These are phyloP conservation scores for Asterophora lycoperdoides DNA, from an alignment of 768 basidiomycete genomes.

Conservation along the genomic window DNA sequence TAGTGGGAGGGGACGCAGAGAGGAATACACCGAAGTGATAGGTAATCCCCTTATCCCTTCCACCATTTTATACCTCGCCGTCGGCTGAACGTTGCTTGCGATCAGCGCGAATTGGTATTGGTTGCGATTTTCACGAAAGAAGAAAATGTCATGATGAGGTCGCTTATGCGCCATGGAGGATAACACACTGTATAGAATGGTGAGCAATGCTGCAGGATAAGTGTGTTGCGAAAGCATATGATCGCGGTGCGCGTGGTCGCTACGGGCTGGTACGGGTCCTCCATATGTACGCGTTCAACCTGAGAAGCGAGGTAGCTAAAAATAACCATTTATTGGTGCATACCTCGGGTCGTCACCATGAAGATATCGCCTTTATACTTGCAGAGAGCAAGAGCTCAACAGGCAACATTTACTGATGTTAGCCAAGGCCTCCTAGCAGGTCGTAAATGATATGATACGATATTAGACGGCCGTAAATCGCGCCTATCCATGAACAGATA, in stretches of 20 bases:
- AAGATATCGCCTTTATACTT: background rate
- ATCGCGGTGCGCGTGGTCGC: slow-evolving; percentile 3
- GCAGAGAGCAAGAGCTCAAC: too few species aligned
- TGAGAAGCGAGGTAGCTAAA: too few species aligned
- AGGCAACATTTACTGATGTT: too few species aligned
- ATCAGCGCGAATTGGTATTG: background rate
- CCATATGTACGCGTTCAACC: too few species aligned
- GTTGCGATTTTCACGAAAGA: background rate
- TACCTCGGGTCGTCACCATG: background rate
- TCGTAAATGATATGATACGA: too few species aligned
- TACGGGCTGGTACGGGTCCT: background rate
- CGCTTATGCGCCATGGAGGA: background rate
- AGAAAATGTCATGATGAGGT: slow-evolving; percentile 4
- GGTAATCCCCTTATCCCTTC: background rate
- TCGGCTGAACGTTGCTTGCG: too few species aligned
- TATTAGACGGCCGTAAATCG: too few species aligned
- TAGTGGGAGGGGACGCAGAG: background rate
- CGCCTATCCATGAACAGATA: too few species aligned
- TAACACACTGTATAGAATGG: too few species aligned
- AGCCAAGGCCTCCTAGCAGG: too few species aligned
- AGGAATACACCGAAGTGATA: background rate
- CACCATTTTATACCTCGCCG: slow-evolving; percentile 10
- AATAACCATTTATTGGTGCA: too few species aligned
- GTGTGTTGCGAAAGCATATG: slow-evolving; percentile 8
- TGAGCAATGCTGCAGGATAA: background rate